Evolutionary conservation across 805 yeast species (phyloP).

Genomic region (Cyberlindnera euphorbiiphila): DNA sequence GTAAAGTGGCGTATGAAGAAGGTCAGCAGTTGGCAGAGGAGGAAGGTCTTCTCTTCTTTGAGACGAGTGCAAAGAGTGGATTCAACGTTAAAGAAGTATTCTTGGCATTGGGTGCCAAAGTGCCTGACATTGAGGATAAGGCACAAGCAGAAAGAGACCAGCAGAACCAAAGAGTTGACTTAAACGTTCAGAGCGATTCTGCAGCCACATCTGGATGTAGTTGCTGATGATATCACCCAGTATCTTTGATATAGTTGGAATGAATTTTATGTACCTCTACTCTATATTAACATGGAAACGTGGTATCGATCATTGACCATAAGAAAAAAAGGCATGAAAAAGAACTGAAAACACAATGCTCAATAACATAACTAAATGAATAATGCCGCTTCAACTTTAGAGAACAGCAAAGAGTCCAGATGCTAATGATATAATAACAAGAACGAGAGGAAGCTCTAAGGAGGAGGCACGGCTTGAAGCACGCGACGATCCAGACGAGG

Average conservation of each 20-base stretch:
- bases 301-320: too few species aligned
- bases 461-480: too few species aligned
- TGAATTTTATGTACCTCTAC: too few species aligned
- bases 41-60: constrained; percentile 86
- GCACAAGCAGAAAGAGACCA: constrained; percentile 19
- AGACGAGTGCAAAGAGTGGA: constrained; percentile 91
- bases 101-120: constrained; percentile 81
- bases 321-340: too few species aligned
- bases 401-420: constrained; percentile 2
- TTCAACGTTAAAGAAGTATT: constrained; percentile 88
- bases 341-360: too few species aligned
- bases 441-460: constrained; percentile 1
- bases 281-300: too few species aligned
- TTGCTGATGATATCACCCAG: constrained; percentile 25
- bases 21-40: constrained; percentile 87
- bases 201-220: constrained; percentile 30
- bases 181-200: constrained; percentile 31
- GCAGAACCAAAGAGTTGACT: constrained; percentile 29
- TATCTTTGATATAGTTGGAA: too few species aligned
- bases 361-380: too few species aligned
- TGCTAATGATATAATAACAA: constrained; percentile 2
- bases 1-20: constrained; percentile 83
- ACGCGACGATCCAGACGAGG: too few species aligned
- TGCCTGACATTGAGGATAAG: constrained; percentile 44
- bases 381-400: too few species aligned